Conservation (phyloP, 768 basidiomycete species). For the Kwoniella heveanensis region DNA sequence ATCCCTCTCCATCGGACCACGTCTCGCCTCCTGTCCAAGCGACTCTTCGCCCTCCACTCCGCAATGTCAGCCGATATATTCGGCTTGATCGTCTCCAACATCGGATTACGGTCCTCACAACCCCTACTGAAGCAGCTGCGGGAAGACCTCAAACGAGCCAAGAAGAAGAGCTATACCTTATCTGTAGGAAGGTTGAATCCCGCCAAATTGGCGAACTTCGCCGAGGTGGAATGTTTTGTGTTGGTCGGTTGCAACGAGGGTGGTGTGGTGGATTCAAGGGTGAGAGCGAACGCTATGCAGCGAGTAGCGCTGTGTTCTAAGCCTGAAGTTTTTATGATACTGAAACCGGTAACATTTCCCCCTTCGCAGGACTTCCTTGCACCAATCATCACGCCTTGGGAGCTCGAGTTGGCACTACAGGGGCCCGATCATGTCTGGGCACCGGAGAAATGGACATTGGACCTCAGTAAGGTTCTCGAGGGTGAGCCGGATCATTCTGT, state of each 20-base stretch:
- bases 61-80: conserved; percentile 91
- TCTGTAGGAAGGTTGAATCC: conserved; percentile 94
- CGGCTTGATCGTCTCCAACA: conserved; percentile 90
- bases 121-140: conserved; percentile 84
- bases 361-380: conserved; percentile 76
- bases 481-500: conserved; percentile 28
- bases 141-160: conserved; percentile 64
- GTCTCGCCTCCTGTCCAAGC: conserved; percentile 82
- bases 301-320: too few relatives aligned
- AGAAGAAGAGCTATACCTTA: conserved; percentile 92
- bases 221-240: conserved; percentile 94
- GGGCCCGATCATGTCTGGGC: conserved; percentile 68
- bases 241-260: conserved; percentile 94
- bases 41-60: conserved; percentile 82
- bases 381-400: conserved; percentile 92
- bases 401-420: conserved; percentile 77
- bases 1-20: conserved; percentile 68
- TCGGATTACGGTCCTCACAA: conserved; percentile 86
- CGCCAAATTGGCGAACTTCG: conserved; percentile 90
- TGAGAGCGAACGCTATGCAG: conserved; percentile 38
- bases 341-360: background rate
- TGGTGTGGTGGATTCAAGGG: conserved; percentile 62
- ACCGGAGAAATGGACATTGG: conserved; percentile 66
- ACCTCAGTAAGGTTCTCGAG: conserved; percentile 63
- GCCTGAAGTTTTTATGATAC: too few relatives aligned